Percentiles rank a stretch among this genome's conserved stretches.
Evolutionary conservation across 371 early-diverging fungal genomes (phyloP).

Genomic region (Mortierella sp.): DNA sequence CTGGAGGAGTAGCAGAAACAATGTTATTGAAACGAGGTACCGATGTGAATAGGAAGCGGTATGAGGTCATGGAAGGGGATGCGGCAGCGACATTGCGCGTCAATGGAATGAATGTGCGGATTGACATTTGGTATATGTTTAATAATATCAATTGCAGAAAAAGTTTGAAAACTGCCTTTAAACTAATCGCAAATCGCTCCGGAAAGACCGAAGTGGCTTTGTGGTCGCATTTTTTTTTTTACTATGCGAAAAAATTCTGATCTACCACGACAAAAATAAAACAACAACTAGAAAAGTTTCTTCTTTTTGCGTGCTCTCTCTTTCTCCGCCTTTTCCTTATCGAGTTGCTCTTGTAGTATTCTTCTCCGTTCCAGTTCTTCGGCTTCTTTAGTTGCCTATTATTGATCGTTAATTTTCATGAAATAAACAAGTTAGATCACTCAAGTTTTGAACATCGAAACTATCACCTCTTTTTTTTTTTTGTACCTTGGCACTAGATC

Average conservation of each 20-base stretch:
- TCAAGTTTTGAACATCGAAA: no score
- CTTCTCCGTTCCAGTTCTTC: slow-evolving; percentile 43
- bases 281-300: slow-evolving; percentile 29
- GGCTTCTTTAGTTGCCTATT: slow-evolving; percentile 21
- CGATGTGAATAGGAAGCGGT: slow-evolving; percentile 28
- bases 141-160: not conserved
- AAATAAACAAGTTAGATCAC: not conserved
- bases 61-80: not conserved
- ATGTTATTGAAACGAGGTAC: slow-evolving; percentile 28
- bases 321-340: slow-evolving; percentile 35
- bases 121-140: slow-evolving; percentile 15
- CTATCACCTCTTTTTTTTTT: not conserved
- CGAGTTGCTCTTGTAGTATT: slow-evolving; percentile 34
- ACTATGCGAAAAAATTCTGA: no score
- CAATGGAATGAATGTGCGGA: slow-evolving; percentile 36
- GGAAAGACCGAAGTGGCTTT: slow-evolving; percentile 3
- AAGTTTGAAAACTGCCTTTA: not conserved
- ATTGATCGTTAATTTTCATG: not conserved
- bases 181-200: not conserved
- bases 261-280: no score
- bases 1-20: slow-evolving; percentile 47
- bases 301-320: slow-evolving; percentile 44
- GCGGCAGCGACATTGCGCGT: slow-evolving; percentile 12
- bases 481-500: slow-evolving; percentile 3
- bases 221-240: not conserved